Evolutionary conservation across 441 rosid genomes (phyloP).

Genomic region (Erysimum cheiri): DNA sequence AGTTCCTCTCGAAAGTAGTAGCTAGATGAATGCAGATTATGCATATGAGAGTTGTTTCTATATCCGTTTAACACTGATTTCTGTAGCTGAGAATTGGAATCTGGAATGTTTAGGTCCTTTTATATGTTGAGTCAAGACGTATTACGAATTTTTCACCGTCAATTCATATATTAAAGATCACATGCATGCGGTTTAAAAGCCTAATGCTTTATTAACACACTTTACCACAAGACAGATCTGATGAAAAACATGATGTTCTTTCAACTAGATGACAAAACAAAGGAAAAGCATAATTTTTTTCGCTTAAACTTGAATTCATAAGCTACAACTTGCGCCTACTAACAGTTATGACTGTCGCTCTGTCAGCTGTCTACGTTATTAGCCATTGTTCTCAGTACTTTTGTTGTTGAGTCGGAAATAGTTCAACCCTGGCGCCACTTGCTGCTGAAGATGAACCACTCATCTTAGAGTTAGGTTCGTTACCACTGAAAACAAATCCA

Average conservation of each 20-base stretch:
- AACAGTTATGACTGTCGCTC: conserved; percentile 27
- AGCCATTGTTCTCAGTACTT: conserved; percentile 42
- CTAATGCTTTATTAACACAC: conserved; percentile 34
- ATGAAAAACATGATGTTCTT: conserved; percentile 29
- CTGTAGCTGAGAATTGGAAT: conserved; percentile 26
- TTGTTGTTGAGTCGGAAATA: conserved; percentile 40
- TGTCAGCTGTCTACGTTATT: conserved; percentile 34
- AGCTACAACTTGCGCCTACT: conserved; percentile 29
- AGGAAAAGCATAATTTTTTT: conserved; percentile 30
- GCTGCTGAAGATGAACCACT: conserved; percentile 42
- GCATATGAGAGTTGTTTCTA: conserved; percentile 30
- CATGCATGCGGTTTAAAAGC: conserved; percentile 22
- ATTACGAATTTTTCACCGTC: conserved; percentile 14
- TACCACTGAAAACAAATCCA: conserved; percentile 48
- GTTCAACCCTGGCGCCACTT: conserved; percentile 38
- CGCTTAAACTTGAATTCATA: conserved; percentile 31
- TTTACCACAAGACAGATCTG: conserved; percentile 13
- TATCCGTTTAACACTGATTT: conserved; percentile 22
- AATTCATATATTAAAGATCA: conserved; percentile 10
- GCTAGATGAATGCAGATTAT: conserved; percentile 28
- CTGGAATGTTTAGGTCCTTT: conserved; percentile 23
- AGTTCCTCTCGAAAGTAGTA: conserved; percentile 38
- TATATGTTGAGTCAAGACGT: conserved; percentile 11
- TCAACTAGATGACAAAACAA: conserved; percentile 19
- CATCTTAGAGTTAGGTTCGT: conserved; percentile 32